Evolutionary conservation across 768 basidiomycete species (phyloP), one percentile per base, ranked within the genome.

Genomic region (Leccinum sublutescens): DNA sequence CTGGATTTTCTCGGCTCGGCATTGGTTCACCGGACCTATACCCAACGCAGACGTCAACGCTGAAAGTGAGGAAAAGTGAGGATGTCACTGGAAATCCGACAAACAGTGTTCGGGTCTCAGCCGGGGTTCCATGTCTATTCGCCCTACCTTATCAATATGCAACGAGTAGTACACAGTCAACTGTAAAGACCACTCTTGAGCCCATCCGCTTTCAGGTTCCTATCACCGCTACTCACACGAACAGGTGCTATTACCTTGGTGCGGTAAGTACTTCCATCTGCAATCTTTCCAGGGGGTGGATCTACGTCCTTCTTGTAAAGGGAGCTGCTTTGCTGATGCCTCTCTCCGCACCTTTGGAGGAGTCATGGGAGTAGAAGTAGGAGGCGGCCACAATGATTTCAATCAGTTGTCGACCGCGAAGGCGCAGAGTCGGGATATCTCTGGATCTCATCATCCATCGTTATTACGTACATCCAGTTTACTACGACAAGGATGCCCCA

Each of bases 401-500:
- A 34, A 34, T 34, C 33, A 14, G 33, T 34, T 34, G 33, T 34
- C 5, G 33, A 34, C 5, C 33, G 33, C 12, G 33, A 34, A 34
- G 33, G 33, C 15, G 36, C 36, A 29, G 19, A 31, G 4, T 17
- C 17, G 19, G 19, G 36, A 33, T 33, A 23, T 38, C 5, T 34
- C 34, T 3, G 38, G 17, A 8, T 40, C 40, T 19, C 43, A 19
- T 38, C 19, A 33, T 53, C 40, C 23, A 21, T 40, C 14, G 25
- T 36, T 48, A 40, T 50, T 36, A 25, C 45, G 29, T 65, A 60
- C 50, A 58, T 74, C 14, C 21, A 49, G 4, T 27, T 51, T 52
- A 58, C 75, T 86, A 98, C 64, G 95, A 97, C 66, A 99, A 73
- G n/a, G 91, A 92, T 8, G 96, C 96, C 5, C 93, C 96, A 55